Evolutionary conservation across 2,329 filamentous ascomycete genomes (phyloP).

Genomic region (Colletotrichum aenigma): DNA sequence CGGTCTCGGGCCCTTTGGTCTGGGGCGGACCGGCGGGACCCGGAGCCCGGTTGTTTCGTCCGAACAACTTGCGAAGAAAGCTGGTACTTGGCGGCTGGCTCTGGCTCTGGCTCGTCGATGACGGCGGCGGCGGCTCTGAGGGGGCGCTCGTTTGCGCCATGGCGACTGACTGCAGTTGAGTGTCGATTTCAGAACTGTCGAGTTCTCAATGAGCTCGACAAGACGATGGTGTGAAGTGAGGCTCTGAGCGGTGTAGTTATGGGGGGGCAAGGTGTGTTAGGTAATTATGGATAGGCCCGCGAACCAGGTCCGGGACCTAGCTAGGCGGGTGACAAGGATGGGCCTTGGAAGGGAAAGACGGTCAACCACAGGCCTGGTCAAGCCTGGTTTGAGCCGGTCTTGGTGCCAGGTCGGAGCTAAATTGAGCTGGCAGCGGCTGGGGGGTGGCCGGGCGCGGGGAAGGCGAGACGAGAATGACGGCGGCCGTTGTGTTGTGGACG

Average conservation of each 20-base stretch:
- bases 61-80: slow-evolving; percentile 21
- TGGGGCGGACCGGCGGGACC: slow-evolving; percentile 8
- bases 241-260: slow-evolving; percentile 19
- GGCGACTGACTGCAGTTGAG: neutral
- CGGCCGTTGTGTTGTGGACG: slow-evolving; percentile 6
- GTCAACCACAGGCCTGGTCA: slow-evolving; percentile 17
- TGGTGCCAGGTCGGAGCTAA: slow-evolving; percentile 11
- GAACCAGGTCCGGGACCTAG: slow-evolving; percentile 11
- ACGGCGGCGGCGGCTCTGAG: slow-evolving; percentile 7
- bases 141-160: slow-evolving; percentile 19
- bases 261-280: neutral
- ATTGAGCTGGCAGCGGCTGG: slow-evolving; percentile 16
- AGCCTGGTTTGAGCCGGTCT: slow-evolving; percentile 8
- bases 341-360: slow-evolving; percentile 22
- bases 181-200: neutral
- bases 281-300: slow-evolving; percentile 19
- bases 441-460: neutral
- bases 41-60: slow-evolving; percentile 18
- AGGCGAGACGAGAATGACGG: slow-evolving; percentile 16
- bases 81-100: slow-evolving; percentile 1
- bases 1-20: slow-evolving; percentile 13
- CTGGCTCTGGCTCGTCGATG: neutral
- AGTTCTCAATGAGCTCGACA: neutral
- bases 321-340: slow-evolving; percentile 20
- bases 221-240: slow-evolving; percentile 6